Percentiles rank a stretch among this genome's conserved stretches.
Conservation (phyloP, 495 filamentous ascomycete genomes). For the Aspergillus bridgeri region DNA sequence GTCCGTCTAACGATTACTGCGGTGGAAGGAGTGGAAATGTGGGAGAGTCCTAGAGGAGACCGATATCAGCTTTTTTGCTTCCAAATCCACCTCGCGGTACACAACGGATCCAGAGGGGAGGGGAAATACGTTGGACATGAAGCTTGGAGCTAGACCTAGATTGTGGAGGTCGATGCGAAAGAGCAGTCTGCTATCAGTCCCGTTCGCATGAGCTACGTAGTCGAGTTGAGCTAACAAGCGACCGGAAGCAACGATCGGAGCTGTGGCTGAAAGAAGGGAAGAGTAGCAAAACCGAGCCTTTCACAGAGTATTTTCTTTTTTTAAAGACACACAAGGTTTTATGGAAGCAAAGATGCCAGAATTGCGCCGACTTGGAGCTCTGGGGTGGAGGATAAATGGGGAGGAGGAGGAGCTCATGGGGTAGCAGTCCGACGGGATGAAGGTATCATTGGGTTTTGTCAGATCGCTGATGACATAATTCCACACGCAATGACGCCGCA, state of each 20-base stretch:
- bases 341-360: neutral
- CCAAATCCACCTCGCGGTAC: neutral
- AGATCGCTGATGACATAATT: slow-evolving; percentile 44
- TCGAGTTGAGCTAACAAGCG: slow-evolving; percentile 18
- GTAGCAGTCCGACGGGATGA: slow-evolving; percentile 13
- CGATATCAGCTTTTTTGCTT: slow-evolving; percentile 16
- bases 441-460: slow-evolving; percentile 14
- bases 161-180: slow-evolving; percentile 25
- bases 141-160: slow-evolving; percentile 17
- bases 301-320: neutral
- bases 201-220: slow-evolving; percentile 30
- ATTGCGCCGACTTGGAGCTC: slow-evolving; percentile 8
- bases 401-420: slow-evolving; percentile 18
- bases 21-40: slow-evolving; percentile 22
- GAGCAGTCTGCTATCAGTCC: slow-evolving; percentile 27
- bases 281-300: neutral
- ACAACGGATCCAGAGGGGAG: neutral
- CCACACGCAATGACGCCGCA: slow-evolving; percentile 27
- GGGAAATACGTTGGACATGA: slow-evolving; percentile 21
- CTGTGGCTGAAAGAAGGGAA: neutral
- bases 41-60: slow-evolving; percentile 27
- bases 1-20: slow-evolving; percentile 14
- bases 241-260: slow-evolving; percentile 14
- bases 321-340: neutral
- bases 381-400: slow-evolving; percentile 10